Evolutionary conservation across 2,329 filamentous ascomycete genomes (phyloP).

Genomic region (Pseudocercospora musae): DNA sequence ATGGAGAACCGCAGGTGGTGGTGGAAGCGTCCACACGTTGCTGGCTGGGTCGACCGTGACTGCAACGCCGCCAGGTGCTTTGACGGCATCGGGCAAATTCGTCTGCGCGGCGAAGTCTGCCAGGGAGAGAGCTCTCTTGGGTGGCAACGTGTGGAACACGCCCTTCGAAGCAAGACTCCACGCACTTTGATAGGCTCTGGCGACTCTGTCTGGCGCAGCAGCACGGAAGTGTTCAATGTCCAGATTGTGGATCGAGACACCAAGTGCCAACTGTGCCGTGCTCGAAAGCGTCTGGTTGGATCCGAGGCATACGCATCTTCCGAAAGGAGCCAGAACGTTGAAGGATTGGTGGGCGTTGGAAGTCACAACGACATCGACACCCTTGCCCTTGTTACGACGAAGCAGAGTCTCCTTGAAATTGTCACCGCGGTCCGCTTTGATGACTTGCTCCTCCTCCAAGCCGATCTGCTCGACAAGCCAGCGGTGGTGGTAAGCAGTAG

Average conservation of each 20-base stretch:
- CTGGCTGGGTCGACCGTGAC: neutral
- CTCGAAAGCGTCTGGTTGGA: neutral
- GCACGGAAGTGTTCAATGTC: constrained; percentile 2
- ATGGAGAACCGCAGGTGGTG: constrained; percentile 23
- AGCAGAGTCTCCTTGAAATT: constrained; percentile 2
- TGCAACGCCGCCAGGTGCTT: neutral
- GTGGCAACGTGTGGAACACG: constrained; percentile 1
- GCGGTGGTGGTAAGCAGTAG: constrained; percentile 2
- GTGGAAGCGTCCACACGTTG: neutral
- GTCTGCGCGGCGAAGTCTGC: neutral
- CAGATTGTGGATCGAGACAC: constrained; percentile 1
- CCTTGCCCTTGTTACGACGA: neutral
- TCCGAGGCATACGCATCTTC: constrained; percentile 2
- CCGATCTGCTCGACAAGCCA: constrained; percentile 7
- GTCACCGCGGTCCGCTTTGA: constrained; percentile 1
- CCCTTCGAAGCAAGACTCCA: constrained; percentile 1
- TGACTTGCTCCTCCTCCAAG: constrained; percentile 3
- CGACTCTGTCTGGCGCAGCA: neutral
- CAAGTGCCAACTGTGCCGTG: neutral
- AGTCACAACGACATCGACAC: constrained; percentile 2
- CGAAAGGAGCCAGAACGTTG: constrained; percentile 4
- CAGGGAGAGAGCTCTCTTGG: neutral
- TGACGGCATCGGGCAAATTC: neutral
- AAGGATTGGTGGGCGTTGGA: constrained; percentile 1
- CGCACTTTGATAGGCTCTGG: neutral